Evolutionary conservation across 345 rosid genomes (phyloP).

Genomic region (Hevea brasiliensis): DNA sequence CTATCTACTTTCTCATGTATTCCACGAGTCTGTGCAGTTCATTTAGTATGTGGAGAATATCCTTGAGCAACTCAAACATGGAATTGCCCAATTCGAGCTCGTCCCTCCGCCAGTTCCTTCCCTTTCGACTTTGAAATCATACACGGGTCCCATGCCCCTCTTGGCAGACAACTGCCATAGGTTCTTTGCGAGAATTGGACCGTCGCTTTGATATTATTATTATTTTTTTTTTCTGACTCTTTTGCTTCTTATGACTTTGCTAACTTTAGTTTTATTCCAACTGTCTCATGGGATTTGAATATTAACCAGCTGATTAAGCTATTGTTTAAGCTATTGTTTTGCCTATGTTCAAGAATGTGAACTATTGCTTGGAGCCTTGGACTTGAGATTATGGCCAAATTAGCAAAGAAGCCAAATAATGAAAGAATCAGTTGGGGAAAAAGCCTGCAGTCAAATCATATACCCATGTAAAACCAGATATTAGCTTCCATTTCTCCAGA

Average conservation of each 20-base stretch:
- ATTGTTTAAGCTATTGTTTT: not conserved
- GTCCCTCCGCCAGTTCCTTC: conserved; percentile 55
- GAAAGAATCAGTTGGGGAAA: not conserved
- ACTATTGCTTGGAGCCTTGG: not conserved
- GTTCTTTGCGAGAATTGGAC: conserved; percentile 77
- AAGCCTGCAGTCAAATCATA: not conserved
- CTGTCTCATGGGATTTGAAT: not conserved
- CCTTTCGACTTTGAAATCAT: conserved; percentile 36
- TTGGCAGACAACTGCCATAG: conserved; percentile 27
- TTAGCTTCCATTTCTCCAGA: too few species aligned
- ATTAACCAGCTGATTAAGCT: not conserved
- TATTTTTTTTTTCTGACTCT: not conserved
- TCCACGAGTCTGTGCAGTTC: not conserved
- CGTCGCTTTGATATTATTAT: conserved; percentile 55
- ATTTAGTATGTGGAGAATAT: conserved; percentile 43
- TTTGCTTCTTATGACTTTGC: not conserved
- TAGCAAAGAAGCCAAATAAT: not conserved
- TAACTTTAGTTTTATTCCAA: not conserved
- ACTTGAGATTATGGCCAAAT: not conserved
- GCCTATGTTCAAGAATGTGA: too few species aligned
- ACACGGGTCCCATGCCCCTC: conserved; percentile 29
- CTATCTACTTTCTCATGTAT: too few species aligned
- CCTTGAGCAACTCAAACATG: conserved; percentile 64
- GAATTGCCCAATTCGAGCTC: conserved; percentile 71
- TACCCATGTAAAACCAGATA: too few species aligned